Evolutionary conservation across 148 eudicot genomes (phyloP).

Genomic region (Cornus florida): DNA sequence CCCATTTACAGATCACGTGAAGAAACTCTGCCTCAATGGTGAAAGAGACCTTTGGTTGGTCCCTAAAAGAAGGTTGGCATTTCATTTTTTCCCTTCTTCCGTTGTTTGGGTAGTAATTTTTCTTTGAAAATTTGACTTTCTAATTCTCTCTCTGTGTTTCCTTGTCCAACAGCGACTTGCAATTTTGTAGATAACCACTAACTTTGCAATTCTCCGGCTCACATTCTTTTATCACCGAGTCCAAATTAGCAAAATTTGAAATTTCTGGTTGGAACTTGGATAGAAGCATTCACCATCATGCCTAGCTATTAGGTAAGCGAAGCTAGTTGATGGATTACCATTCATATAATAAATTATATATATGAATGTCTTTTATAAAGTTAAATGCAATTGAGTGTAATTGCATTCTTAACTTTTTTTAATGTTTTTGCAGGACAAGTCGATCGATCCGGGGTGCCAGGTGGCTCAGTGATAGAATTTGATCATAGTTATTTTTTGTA

Average conservation of each 20-base stretch:
- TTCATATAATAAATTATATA: background rate
- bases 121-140: constrained; percentile 2
- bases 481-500: background rate
- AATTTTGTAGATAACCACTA: background rate
- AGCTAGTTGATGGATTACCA: background rate
- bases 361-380: background rate
- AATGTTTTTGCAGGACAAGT: background rate
- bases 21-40: background rate
- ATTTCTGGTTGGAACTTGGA: background rate
- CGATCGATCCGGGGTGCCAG: background rate
- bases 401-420: background rate
- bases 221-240: background rate
- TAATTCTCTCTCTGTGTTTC: constrained; percentile 17
- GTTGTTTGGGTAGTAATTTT: background rate
- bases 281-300: background rate
- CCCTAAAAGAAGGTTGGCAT: background rate
- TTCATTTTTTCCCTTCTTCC: background rate
- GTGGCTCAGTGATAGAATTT: background rate
- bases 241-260: background rate
- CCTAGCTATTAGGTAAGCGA: background rate
- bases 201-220: background rate
- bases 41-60: too few relatives aligned
- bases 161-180: background rate
- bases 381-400: background rate
- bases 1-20: background rate